Evolutionary conservation across 148 eudicot genomes (phyloP).

Genomic region (Fagopyrum homotropicum): DNA sequence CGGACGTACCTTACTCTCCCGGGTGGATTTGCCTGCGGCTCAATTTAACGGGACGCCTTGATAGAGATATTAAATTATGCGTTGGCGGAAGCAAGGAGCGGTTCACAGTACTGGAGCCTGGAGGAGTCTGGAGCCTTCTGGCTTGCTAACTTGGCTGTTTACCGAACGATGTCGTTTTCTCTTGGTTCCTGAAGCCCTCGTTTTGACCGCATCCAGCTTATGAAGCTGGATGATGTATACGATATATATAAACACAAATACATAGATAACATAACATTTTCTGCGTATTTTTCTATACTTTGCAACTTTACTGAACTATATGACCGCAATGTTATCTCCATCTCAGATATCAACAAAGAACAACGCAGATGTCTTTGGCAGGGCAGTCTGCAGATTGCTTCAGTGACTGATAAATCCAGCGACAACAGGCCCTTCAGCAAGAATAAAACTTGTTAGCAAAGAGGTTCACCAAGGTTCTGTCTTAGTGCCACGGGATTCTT

Average conservation of each 20-base stretch:
- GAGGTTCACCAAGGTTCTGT: slow-evolving; percentile 43
- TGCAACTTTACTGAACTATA: neutral
- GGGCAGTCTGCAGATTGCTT: neutral
- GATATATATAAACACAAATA: too few species aligned
- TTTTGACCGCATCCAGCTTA: neutral
- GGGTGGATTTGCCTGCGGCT: slow-evolving; percentile 5
- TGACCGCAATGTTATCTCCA: too few species aligned
- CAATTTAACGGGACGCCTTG: neutral
- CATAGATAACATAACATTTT: neutral
- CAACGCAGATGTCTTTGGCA: neutral
- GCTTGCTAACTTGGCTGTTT: neutral
- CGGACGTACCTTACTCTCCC: slow-evolving; percentile 17
- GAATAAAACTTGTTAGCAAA: neutral
- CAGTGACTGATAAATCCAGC: too few species aligned
- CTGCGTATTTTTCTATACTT: neutral
- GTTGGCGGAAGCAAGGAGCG: neutral
- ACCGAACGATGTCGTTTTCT: slow-evolving; percentile 1
- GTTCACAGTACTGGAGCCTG: neutral
- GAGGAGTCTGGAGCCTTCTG: too few species aligned
- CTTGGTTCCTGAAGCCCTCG: neutral
- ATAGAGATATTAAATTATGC: neutral
- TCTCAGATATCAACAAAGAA: too few species aligned
- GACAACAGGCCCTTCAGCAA: neutral
- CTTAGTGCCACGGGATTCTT: slow-evolving; percentile 37
- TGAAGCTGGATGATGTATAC: too few species aligned